phyloP scores from a whole-genome alignment of 1,284 basidiomycete species.

The Trametes polyzona region DNA sequence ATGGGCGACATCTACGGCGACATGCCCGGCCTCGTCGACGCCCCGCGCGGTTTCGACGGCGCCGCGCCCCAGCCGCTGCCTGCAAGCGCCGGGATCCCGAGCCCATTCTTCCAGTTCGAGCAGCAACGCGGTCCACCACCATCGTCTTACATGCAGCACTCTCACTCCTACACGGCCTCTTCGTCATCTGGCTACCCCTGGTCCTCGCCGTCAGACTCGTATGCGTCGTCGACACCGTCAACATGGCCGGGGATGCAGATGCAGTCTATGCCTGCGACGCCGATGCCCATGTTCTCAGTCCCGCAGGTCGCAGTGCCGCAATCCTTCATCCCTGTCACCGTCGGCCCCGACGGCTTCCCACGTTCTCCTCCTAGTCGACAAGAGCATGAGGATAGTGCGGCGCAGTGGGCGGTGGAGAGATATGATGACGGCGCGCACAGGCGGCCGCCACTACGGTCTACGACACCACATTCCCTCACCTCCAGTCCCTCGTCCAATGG shows the following conservation, averaged over 20 bases:
- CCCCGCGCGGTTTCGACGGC: constrained; percentile 2
- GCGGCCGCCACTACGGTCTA: constrained; percentile 8
- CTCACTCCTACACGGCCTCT: background rate
- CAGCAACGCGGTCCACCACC: constrained; percentile 3
- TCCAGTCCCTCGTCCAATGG: constrained; percentile 23
- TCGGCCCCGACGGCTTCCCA: constrained; percentile 17
- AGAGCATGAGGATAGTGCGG: background rate
- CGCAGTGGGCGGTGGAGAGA: constrained; percentile 13
- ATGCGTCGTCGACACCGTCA: background rate
- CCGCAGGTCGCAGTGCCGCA: constrained; percentile 12
- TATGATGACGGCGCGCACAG: constrained; percentile 3
- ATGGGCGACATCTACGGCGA: constrained; percentile 18
- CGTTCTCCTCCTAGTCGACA: constrained; percentile 9
- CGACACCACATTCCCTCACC: constrained; percentile 23
- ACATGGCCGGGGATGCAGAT: background rate
- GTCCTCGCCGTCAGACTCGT: background rate
- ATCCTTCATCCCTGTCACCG: background rate
- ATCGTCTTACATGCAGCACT: constrained; percentile 1
- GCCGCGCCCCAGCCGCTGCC: background rate
- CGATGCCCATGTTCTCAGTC: constrained; percentile 21
- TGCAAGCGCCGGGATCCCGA: constrained; percentile 7
- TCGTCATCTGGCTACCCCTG: constrained; percentile 10
- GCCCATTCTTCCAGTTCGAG: constrained; percentile 7
- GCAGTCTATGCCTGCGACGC: constrained; percentile 5
- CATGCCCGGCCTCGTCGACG: constrained; percentile 20